phyloP scores from a whole-genome alignment of 768 basidiomycete genomes.

The Podaxis sp. region DNA sequence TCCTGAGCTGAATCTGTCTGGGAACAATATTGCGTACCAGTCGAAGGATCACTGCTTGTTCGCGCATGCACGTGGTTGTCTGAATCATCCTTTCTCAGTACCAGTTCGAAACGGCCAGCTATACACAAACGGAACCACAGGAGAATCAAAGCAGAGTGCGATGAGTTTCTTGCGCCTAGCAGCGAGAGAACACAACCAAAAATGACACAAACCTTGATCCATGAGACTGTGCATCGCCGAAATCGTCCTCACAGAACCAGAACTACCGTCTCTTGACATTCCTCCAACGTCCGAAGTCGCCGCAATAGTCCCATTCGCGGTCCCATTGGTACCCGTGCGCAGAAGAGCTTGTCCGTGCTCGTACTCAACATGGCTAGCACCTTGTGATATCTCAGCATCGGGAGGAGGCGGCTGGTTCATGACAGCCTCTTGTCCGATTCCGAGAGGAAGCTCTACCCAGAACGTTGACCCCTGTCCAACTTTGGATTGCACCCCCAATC shows the following conservation, averaged over 20 bases:
- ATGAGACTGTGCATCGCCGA: conserved; percentile 62
- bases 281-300: not conserved
- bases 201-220: conserved; percentile 35
- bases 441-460: conserved; percentile 84
- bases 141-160: not conserved
- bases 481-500: conserved; percentile 65
- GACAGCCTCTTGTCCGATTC: conserved; percentile 57
- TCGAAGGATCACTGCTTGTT: conserved; percentile 37
- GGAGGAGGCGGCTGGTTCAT: conserved; percentile 15
- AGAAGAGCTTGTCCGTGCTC: conserved; percentile 3
- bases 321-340: not conserved
- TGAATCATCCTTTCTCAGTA: conserved; percentile 35
- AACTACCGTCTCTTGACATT: not conserved
- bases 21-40: conserved; percentile 26
- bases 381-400: not conserved
- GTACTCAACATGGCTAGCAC: conserved; percentile 1
- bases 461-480: conserved; percentile 75
- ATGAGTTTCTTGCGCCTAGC: not conserved
- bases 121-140: not conserved
- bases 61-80: conserved; percentile 31
- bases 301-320: not conserved
- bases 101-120: conserved; percentile 59
- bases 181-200: not conserved
- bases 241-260: conserved; percentile 25
- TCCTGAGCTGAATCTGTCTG: not conserved